Conservation (phyloP, 2,329 filamentous ascomycete species). For the Magnaporthiopsis incrustans region DNA sequence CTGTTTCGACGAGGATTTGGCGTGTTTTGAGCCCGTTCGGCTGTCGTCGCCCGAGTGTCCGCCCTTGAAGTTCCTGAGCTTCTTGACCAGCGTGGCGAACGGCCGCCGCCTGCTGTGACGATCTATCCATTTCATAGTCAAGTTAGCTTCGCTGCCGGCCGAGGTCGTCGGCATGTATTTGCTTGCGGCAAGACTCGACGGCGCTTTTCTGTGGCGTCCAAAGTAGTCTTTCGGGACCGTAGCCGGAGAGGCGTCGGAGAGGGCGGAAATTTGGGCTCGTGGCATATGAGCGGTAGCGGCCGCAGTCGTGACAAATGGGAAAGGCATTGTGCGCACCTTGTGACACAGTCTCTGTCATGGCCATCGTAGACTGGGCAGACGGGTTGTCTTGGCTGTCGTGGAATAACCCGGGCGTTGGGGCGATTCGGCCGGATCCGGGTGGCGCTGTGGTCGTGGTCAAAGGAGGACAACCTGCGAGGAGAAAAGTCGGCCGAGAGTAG, state of each 20-base stretch:
- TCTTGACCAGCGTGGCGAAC: constrained; percentile 91
- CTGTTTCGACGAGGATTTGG: constrained; percentile 46
- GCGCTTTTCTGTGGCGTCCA: not conserved
- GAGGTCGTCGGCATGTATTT: not conserved
- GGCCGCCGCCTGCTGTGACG: constrained; percentile 62
- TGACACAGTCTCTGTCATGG: constrained; percentile 25
- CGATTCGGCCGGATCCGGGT: not conserved
- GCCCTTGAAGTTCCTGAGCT: constrained; percentile 65
- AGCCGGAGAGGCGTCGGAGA: not conserved
- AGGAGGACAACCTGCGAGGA: not conserved
- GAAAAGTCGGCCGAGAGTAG: not conserved
- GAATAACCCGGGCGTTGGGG: not conserved
- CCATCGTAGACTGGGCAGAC: constrained; percentile 12
- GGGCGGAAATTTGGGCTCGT: not conserved
- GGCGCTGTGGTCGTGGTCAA: not conserved
- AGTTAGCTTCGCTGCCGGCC: not conserved
- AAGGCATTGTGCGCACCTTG: constrained; percentile 8
- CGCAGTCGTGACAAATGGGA: not conserved
- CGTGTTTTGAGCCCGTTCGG: constrained; percentile 33
- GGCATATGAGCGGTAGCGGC: not conserved
- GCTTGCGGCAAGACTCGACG: not conserved
- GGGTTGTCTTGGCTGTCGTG: not conserved
- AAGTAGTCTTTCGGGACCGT: not conserved
- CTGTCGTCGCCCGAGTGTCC: constrained; percentile 52
- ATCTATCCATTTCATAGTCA: not conserved